Conservation (phyloP, 1,139 yeast genomes). For the Magnusiomyces ingens region DNA sequence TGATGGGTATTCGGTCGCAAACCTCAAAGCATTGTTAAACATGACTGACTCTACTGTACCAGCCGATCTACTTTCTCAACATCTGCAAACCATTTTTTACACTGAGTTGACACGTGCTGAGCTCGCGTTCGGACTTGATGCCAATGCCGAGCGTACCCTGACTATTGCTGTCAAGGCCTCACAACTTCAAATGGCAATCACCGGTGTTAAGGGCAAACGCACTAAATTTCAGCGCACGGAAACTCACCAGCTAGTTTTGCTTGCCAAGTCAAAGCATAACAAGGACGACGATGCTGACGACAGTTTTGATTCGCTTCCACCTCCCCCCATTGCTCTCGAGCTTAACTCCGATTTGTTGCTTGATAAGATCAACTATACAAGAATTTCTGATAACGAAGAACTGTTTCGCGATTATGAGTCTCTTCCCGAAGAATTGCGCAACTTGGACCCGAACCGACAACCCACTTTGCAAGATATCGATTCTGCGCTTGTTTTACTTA, state of each 20-base stretch:
- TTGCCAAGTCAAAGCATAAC: constrained; percentile 53
- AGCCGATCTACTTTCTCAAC: constrained; percentile 22
- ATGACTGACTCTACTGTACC: constrained; percentile 35
- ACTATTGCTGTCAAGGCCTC: constrained; percentile 48
- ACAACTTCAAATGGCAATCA: constrained; percentile 55
- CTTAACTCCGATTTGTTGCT: constrained; percentile 73
- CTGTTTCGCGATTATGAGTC: constrained; percentile 37
- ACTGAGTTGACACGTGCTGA: constrained; percentile 55
- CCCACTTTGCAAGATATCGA: constrained; percentile 69
- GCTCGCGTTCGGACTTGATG: constrained; percentile 52
- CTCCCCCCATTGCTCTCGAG: constrained; percentile 38
- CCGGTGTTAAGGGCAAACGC: constrained; percentile 85
- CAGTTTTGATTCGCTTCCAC: constrained; percentile 19
- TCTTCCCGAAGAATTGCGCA: constrained; percentile 51
- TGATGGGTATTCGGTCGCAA: constrained; percentile 21
- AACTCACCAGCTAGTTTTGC: constrained; percentile 66
- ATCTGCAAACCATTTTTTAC: constrained; percentile 36
- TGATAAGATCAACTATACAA: constrained; percentile 55
- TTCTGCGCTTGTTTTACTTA: constrained; percentile 59
- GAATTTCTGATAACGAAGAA: constrained; percentile 30
- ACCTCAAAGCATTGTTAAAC: constrained; percentile 19
- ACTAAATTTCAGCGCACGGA: constrained; percentile 74
- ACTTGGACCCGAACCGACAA: constrained; percentile 74
- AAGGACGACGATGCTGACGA: constrained; percentile 26
- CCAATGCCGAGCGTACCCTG: constrained; percentile 53